Percentiles rank a stretch among this genome's conserved stretches.
phyloP scores from a whole-genome alignment of 2,329 filamentous ascomycete species.

The Fusarium sp. region DNA sequence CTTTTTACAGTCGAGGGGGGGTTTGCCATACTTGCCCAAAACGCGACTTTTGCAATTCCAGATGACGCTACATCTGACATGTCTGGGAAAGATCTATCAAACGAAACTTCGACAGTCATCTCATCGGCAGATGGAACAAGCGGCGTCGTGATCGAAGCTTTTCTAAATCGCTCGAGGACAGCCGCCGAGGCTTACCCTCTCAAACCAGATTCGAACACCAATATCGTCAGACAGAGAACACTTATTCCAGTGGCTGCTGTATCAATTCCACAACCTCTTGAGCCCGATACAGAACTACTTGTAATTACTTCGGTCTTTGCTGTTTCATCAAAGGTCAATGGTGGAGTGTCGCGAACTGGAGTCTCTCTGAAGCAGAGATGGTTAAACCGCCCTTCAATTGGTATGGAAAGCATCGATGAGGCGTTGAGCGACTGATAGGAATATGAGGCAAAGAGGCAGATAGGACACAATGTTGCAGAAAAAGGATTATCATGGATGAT shows the following conservation, averaged over 20 bases:
- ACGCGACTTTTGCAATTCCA: accelerated
- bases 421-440: not conserved
- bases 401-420: not conserved
- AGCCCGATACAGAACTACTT: not conserved
- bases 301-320: conserved; percentile 23
- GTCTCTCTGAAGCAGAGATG: conserved; percentile 9
- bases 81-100: conserved; percentile 8
- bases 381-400: not conserved
- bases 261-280: not conserved
- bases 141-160: conserved; percentile 4
- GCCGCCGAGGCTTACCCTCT: conserved; percentile 8
- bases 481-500: not conserved
- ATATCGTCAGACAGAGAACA: conserved; percentile 26
- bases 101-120: conserved; percentile 1
- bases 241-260: conserved; percentile 24
- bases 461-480: not conserved
- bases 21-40: conserved; percentile 31
- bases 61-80: not conserved
- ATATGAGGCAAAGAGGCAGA: not conserved
- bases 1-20: conserved; percentile 34
- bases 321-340: not conserved
- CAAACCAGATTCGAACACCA: conserved; percentile 40
- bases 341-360: accelerated
- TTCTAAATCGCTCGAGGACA: accelerated
- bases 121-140: conserved; percentile 19